Evolutionary conservation across 495 filamentous ascomycete genomes (phyloP).

Genomic region (Oidiodendron maius): DNA sequence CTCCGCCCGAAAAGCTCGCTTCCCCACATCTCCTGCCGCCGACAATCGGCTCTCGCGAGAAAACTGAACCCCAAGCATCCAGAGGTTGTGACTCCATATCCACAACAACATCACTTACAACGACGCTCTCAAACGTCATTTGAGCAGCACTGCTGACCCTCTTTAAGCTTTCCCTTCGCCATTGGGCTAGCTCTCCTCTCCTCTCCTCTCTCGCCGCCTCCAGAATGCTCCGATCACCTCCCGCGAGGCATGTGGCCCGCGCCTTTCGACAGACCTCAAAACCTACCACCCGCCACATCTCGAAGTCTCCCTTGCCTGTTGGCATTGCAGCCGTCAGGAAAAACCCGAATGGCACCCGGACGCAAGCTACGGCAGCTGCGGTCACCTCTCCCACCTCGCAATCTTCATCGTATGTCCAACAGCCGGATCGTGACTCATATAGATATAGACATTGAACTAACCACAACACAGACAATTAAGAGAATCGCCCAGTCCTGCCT

Average conservation of each 20-base stretch:
- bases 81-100: constrained; percentile 2
- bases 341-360: constrained; percentile 10
- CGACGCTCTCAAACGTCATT: constrained; percentile 9
- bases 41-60: no score
- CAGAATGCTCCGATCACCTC: constrained; percentile 26
- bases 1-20: not conserved
- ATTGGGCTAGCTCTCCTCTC: no score
- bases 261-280: constrained; percentile 15
- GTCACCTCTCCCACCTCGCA: constrained; percentile 5
- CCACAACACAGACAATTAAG: constrained; percentile 17
- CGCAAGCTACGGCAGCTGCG: constrained; percentile 17
- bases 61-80: no score
- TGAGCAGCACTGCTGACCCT: constrained; percentile 4
- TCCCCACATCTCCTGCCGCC: constrained; percentile 6
- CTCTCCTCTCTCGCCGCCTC: not conserved
- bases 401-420: constrained; percentile 9
- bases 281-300: constrained; percentile 11
- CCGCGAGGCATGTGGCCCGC: constrained; percentile 16
- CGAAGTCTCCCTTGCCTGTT: constrained; percentile 8
- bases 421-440: constrained; percentile 14
- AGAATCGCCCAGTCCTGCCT: constrained; percentile 21
- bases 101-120: not conserved
- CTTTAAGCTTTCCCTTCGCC: not conserved
- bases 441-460: constrained; percentile 8
- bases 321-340: constrained; percentile 16